Evolutionary conservation across 805 yeast species (phyloP).

Genomic region (Barnettozyma wickerhamii): DNA sequence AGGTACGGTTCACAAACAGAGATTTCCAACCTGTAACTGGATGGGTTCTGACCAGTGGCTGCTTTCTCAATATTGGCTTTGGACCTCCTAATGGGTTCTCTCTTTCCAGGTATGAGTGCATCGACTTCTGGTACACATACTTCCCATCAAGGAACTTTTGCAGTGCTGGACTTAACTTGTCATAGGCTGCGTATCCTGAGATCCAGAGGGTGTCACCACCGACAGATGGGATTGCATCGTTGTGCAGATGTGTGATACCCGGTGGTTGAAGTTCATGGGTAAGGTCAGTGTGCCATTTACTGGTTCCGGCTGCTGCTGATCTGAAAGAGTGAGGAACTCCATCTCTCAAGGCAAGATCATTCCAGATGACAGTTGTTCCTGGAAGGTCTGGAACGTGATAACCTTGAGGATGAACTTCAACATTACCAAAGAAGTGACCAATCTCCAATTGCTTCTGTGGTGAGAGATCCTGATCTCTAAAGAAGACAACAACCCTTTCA

Average conservation of each 20-base stretch:
- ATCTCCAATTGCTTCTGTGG: too few species aligned
- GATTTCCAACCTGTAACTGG: slow-evolving; percentile 62
- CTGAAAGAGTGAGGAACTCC: too few species aligned
- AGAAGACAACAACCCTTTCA: slow-evolving; percentile 63
- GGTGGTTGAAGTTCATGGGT: too few species aligned
- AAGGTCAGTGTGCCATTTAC: too few species aligned
- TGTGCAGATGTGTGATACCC: slow-evolving; percentile 47
- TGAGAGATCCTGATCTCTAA: slow-evolving; percentile 61
- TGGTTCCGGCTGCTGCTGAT: too few species aligned
- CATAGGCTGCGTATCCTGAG: slow-evolving; percentile 53
- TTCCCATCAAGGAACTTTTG: slow-evolving; percentile 48
- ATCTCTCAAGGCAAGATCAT: too few species aligned
- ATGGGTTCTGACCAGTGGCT: slow-evolving; percentile 54
- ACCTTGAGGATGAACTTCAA: too few species aligned
- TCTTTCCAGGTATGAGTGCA: slow-evolving; percentile 35
- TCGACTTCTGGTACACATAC: slow-evolving; percentile 38
- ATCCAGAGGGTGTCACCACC: slow-evolving; percentile 56
- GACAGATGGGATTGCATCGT: slow-evolving; percentile 41
- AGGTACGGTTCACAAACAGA: slow-evolving; percentile 43
- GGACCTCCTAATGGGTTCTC: slow-evolving; percentile 42
- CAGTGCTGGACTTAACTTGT: slow-evolving; percentile 47
- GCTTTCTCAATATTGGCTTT: slow-evolving; percentile 41
- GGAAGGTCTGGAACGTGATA: too few species aligned
- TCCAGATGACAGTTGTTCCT: too few species aligned
- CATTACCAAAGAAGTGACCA: too few species aligned